phyloP scores from a whole-genome alignment of 208 protist species.

The Trypanosoma mega region DNA sequence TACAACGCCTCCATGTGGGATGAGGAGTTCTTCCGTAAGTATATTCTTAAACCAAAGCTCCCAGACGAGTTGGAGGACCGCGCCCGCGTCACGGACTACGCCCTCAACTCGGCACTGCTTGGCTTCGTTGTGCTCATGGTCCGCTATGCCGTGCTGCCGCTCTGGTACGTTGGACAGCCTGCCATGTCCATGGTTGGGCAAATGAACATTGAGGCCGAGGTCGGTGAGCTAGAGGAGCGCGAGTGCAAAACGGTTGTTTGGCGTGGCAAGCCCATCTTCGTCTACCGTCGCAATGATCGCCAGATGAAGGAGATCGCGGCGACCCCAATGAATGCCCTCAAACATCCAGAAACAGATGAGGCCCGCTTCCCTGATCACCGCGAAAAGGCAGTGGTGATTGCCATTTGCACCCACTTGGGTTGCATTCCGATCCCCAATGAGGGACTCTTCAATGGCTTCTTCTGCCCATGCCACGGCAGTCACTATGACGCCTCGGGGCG shows the following conservation, averaged over 20 bases:
- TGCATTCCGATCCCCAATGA: conserved; percentile 97
- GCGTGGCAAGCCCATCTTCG: conserved; percentile 99
- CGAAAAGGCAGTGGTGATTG: conserved; percentile 96
- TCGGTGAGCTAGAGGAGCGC: conserved; percentile 89
- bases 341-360: conserved; percentile 95
- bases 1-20: conserved; percentile 88
- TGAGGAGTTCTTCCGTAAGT: conserved; percentile 92
- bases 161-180: conserved; percentile 88
- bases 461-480: conserved; percentile 99
- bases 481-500: conserved; percentile 98
- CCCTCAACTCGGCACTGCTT: conserved; percentile 80
- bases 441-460: conserved; percentile 97
- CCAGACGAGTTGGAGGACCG: conserved; percentile 77
- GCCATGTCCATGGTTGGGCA: conserved; percentile 94
- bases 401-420: conserved; percentile 99
- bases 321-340: conserved; percentile 86
- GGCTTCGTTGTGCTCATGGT: conserved; percentile 84
- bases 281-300: conserved; percentile 93
- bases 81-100: conserved; percentile 86
- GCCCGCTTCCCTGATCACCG: conserved; percentile 84
- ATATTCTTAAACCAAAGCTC: conserved; percentile 90
- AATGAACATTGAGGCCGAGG: conserved; percentile 97
- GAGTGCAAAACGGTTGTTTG: conserved; percentile 96
- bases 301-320: conserved; percentile 92
- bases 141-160: conserved; percentile 76